Percentiles rank a stretch among this genome's conserved stretches.
These are phyloP conservation scores for Fusarium liriodendri DNA, from an alignment of 2,329 filamentous ascomycete species.

Conservation along the genomic window DNA sequence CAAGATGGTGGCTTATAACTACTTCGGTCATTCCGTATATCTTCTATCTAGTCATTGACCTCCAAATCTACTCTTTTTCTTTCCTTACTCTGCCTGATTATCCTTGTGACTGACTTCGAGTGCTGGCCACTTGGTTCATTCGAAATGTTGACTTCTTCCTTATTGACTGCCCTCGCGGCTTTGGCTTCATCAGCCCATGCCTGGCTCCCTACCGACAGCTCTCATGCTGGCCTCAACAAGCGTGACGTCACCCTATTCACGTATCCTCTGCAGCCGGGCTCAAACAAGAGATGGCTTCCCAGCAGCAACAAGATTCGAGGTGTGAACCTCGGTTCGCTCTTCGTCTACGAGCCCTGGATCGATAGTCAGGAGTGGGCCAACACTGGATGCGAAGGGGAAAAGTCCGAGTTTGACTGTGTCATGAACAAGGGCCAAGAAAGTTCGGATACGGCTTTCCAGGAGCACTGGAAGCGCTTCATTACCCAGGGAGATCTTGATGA, in stretches of 20 bases:
- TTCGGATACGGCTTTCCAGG: slow-evolving; percentile 59
- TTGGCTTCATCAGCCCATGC: slow-evolving; percentile 30
- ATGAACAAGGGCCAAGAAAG: slow-evolving; percentile 57
- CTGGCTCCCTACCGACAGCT: slow-evolving; percentile 29
- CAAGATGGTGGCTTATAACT: neutral
- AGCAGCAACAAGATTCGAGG: slow-evolving; percentile 59
- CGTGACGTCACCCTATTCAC: slow-evolving; percentile 17
- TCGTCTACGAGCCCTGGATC: slow-evolving; percentile 67
- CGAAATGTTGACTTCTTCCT: slow-evolving; percentile 20
- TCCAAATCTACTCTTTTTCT: neutral
- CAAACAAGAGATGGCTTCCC: slow-evolving; percentile 27
- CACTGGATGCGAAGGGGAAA: slow-evolving; percentile 59
- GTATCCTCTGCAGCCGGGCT: neutral
- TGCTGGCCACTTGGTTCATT: neutral
- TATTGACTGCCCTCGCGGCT: slow-evolving; percentile 21
- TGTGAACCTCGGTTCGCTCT: slow-evolving; percentile 65
- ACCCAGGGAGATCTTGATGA: slow-evolving; percentile 59
- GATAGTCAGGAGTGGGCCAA: slow-evolving; percentile 55
- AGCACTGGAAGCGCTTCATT: slow-evolving; percentile 64
- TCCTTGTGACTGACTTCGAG: neutral
- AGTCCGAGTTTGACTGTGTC: slow-evolving; percentile 67
- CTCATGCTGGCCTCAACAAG: neutral
- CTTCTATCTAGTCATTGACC: neutral
- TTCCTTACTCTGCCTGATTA: neutral
- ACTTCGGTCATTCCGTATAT: neutral